Evolutionary conservation across 2,329 filamentous ascomycete genomes (phyloP).

Genomic region (Hypoxylon sp.): DNA sequence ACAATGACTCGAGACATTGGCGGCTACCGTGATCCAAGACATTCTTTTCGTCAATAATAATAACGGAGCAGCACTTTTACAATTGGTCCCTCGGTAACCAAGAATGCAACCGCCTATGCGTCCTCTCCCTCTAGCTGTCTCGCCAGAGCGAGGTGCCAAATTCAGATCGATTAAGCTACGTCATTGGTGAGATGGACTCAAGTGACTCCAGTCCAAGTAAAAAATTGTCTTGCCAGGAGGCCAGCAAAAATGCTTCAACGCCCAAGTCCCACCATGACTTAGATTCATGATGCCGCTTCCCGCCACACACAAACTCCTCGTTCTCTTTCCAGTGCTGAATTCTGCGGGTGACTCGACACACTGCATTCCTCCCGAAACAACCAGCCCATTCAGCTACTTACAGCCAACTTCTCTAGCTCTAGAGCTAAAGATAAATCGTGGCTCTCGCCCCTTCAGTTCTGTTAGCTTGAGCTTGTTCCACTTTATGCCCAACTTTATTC

Average conservation of each 20-base stretch:
- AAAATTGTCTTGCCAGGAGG: slow-evolving; percentile 12
- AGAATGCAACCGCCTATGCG: slow-evolving; percentile 13
- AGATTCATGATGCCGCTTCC: slow-evolving; percentile 40
- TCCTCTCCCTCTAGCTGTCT: background rate
- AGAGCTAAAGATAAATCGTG: slow-evolving; percentile 20
- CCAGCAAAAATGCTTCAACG: slow-evolving; percentile 32
- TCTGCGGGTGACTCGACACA: slow-evolving; percentile 29
- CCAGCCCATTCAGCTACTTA: slow-evolving; percentile 15
- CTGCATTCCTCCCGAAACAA: slow-evolving; percentile 38
- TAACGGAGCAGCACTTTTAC: slow-evolving; percentile 22
- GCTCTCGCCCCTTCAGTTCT: slow-evolving; percentile 4
- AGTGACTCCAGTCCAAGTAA: slow-evolving; percentile 28
- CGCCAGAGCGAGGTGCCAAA: background rate
- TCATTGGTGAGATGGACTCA: slow-evolving; percentile 33
- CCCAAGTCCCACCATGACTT: slow-evolving; percentile 39
- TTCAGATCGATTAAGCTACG: slow-evolving; percentile 30
- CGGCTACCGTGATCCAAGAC: slow-evolving; percentile 22
- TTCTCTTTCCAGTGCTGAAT: slow-evolving; percentile 22
- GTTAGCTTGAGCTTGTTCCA: slow-evolving; percentile 13
- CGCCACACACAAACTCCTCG: slow-evolving; percentile 36
- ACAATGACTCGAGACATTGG: slow-evolving; percentile 32
- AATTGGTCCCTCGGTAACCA: slow-evolving; percentile 32
- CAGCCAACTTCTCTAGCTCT: slow-evolving; percentile 5
- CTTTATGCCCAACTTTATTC: slow-evolving; percentile 30
- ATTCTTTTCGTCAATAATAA: slow-evolving; percentile 20